phyloP scores from a whole-genome alignment of 768 basidiomycete genomes.

The Boletus patriciae region DNA sequence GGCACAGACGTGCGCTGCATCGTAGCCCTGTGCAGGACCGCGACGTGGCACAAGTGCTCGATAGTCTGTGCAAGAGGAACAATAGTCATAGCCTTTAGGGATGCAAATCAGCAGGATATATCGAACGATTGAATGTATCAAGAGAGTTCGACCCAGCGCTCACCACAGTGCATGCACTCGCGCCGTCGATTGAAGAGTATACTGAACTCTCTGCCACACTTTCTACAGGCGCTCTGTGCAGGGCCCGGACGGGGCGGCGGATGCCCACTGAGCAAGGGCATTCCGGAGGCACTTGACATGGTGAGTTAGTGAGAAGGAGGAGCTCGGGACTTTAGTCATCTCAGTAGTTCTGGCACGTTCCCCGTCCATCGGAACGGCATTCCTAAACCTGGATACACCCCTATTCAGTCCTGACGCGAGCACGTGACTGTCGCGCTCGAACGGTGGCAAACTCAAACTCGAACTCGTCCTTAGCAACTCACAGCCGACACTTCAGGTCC shows the following conservation, averaged over 20 bases:
- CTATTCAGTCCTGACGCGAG: neutral
- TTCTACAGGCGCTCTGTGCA: conserved; percentile 51
- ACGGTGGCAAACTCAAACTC: conserved; percentile 24
- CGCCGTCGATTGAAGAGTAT: conserved; percentile 62
- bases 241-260: conserved; percentile 41
- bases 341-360: conserved; percentile 11
- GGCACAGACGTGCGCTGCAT: conserved; percentile 63
- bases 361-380: conserved; percentile 16
- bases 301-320: neutral
- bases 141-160: conserved; percentile 21
- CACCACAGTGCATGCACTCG: conserved; percentile 76
- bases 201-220: conserved; percentile 73
- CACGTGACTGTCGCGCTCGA: conserved; percentile 31
- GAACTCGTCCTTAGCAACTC: neutral
- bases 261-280: conserved; percentile 72
- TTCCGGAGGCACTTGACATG: conserved; percentile 40
- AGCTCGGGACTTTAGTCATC: conserved; percentile 5
- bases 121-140: neutral
- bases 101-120: neutral
- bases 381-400: neutral
- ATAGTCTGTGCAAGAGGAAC: conserved; percentile 71
- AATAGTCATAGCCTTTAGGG: conserved; percentile 64
- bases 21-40: conserved; percentile 56
- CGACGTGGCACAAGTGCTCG: conserved; percentile 75
- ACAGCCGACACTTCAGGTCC: neutral